Evolutionary conservation across 2,329 filamentous ascomycete genomes (phyloP).

Genomic region (Aspergillus ochraceus): DNA sequence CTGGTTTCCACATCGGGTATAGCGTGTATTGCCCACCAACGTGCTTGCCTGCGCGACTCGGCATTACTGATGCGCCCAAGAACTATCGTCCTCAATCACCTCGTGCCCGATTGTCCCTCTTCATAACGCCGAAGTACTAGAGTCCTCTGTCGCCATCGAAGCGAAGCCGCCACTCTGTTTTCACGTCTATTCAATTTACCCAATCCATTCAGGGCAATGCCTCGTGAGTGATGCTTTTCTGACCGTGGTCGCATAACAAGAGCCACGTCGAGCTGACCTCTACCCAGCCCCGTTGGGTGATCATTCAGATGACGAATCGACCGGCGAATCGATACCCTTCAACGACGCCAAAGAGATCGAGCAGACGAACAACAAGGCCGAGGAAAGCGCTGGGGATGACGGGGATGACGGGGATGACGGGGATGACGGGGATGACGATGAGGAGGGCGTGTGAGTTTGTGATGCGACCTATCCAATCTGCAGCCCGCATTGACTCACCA

Average conservation of each 20-base stretch:
- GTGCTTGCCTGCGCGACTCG: constrained; percentile 31
- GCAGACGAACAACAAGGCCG: constrained; percentile 17
- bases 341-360: constrained; percentile 25
- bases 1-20: constrained; percentile 38
- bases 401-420: constrained; percentile 30
- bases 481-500: constrained; percentile 19
- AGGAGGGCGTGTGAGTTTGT: constrained; percentile 37
- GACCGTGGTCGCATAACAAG: constrained; percentile 8
- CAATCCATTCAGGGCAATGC: constrained; percentile 33
- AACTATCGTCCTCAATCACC: not conserved
- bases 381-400: constrained; percentile 21
- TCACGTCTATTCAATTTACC: constrained; percentile 25
- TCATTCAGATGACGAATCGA: constrained; percentile 38
- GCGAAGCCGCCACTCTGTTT: constrained; percentile 31
- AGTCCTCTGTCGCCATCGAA: not conserved
- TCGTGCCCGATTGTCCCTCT: not conserved
- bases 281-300: constrained; percentile 32
- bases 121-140: not conserved
- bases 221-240: constrained; percentile 37
- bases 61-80: constrained; percentile 6
- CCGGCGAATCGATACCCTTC: constrained; percentile 39
- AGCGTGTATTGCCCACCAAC: constrained; percentile 28
- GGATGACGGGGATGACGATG: constrained; percentile 30
- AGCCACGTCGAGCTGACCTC: constrained; percentile 15
- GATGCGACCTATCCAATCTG: constrained; percentile 8